These are phyloP conservation scores for Arthrobotrys entomopaga DNA, from an alignment of 2,329 filamentous ascomycete species.

Conservation along the genomic window DNA sequence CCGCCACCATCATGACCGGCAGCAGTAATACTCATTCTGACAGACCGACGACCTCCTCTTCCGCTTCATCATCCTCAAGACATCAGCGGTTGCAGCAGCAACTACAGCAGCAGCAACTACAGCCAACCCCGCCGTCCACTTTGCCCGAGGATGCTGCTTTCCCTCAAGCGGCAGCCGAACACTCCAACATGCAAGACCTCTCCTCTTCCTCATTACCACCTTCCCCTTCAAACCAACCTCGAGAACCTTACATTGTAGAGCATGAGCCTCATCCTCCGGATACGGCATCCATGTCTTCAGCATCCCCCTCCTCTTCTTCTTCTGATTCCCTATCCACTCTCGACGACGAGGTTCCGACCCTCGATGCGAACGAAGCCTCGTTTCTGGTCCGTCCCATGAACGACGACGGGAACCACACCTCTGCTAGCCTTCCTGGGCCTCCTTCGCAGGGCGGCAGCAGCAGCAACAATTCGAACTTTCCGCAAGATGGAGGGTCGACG, in stretches of 20 bases:
- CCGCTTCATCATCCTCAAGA: neutral
- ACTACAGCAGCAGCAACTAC: conserved; percentile 14
- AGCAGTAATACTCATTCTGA: neutral
- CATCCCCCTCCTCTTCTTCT: conserved; percentile 9
- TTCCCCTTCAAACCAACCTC: conserved; percentile 1
- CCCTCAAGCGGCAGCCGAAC: conserved; percentile 30
- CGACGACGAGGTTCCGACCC: conserved; percentile 40
- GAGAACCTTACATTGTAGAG: conserved; percentile 32
- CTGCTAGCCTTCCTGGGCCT: neutral
- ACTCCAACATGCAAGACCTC: neutral
- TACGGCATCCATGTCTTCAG: conserved; percentile 19
- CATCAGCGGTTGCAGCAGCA: neutral
- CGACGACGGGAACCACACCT: conserved; percentile 20
- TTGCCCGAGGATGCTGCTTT: conserved; percentile 49
- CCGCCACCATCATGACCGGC: neutral
- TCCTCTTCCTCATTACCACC: neutral
- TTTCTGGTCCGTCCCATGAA: conserved; percentile 21
- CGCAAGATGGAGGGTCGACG: conserved; percentile 11
- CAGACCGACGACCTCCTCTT: neutral
- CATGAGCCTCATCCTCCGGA: conserved; percentile 8
- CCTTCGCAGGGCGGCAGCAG: neutral
- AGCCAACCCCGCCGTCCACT: conserved; percentile 47
- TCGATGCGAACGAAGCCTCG: conserved; percentile 41
- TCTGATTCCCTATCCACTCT: conserved; percentile 24
- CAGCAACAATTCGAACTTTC: no score